Conservation (phyloP, 192 early-diverging fungal species). For the Cetraspora pellucida region DNA sequence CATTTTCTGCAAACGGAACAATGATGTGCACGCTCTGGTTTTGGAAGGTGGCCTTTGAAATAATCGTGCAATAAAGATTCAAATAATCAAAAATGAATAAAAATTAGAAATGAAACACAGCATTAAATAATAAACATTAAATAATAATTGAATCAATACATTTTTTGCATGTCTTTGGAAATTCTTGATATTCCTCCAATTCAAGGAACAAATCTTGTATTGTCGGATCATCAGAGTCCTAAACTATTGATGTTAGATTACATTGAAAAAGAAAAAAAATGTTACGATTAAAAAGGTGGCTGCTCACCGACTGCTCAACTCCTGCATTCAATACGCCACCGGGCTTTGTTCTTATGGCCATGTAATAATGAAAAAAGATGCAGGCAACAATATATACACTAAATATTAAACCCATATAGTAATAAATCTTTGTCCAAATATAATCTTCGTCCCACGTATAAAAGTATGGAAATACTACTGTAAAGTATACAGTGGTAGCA, state of each 20-base stretch:
- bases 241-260: neutral
- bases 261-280: neutral
- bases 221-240: conserved; percentile 43
- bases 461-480: conserved; percentile 52
- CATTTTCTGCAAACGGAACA: conserved; percentile 75
- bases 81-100: neutral
- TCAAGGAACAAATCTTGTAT: conserved; percentile 50
- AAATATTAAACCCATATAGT: conserved; percentile 39
- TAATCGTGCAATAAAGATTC: conserved; percentile 36
- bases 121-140: neutral
- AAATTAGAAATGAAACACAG: neutral
- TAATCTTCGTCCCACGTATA: conserved; percentile 50
- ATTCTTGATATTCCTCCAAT: conserved; percentile 50
- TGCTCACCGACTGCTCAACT: conserved; percentile 30
- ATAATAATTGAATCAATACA: conserved; percentile 27
- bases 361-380: conserved; percentile 59
- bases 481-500: conserved; percentile 48
- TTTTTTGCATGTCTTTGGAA: conserved; percentile 43
- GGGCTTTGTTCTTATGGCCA: conserved; percentile 56
- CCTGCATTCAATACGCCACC: conserved; percentile 48
- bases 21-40: conserved; percentile 81
- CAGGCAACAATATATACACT: conserved; percentile 56
- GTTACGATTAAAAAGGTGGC: neutral
- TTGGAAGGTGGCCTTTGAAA: conserved; percentile 58
- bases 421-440: conserved; percentile 41